These are phyloP conservation scores for Endothia cerciana DNA, from an alignment of 2,329 filamentous ascomycete species.

Conservation along the genomic window DNA sequence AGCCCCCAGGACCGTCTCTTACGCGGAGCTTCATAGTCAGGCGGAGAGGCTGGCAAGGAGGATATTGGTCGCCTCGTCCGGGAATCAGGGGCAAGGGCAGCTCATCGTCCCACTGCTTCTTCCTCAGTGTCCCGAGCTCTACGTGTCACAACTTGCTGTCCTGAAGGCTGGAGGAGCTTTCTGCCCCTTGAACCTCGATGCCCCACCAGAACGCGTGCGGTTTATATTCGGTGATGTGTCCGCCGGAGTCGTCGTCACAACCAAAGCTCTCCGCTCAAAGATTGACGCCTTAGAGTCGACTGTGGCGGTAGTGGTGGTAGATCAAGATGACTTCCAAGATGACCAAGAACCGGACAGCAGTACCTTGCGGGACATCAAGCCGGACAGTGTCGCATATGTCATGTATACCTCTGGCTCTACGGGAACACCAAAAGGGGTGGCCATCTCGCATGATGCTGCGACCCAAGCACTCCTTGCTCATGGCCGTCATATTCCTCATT, in stretches of 20 bases:
- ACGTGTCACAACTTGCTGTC: constrained; percentile 76
- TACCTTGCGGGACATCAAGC: constrained; percentile 27
- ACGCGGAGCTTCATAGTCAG: constrained; percentile 60
- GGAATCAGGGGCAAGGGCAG: constrained; percentile 33
- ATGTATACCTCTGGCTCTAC: constrained; percentile 95
- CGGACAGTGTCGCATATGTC: constrained; percentile 72
- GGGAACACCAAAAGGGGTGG: constrained; percentile 85
- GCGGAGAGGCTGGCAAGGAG: constrained; percentile 21
- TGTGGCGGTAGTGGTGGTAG: constrained; percentile 44
- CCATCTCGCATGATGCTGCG: constrained; percentile 76
- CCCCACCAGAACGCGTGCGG: constrained; percentile 73
- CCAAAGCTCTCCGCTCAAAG: constrained; percentile 47
- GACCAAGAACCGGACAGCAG: background rate
- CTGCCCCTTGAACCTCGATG: constrained; percentile 80
- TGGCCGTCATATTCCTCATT: constrained; percentile 73
- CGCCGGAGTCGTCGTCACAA: constrained; percentile 71
- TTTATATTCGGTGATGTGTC: constrained; percentile 82
- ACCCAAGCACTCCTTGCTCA: constrained; percentile 85
- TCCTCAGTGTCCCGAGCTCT: constrained; percentile 76
- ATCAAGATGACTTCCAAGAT: constrained; percentile 30
- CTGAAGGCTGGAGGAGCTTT: constrained; percentile 84
- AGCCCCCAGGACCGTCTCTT: constrained; percentile 56
- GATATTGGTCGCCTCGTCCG: constrained; percentile 16
- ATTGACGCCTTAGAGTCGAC: constrained; percentile 40
- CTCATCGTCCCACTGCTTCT: constrained; percentile 75